Evolutionary conservation across 352 stramenopile species (phyloP).

Genomic region (Phytophthora syringae): DNA sequence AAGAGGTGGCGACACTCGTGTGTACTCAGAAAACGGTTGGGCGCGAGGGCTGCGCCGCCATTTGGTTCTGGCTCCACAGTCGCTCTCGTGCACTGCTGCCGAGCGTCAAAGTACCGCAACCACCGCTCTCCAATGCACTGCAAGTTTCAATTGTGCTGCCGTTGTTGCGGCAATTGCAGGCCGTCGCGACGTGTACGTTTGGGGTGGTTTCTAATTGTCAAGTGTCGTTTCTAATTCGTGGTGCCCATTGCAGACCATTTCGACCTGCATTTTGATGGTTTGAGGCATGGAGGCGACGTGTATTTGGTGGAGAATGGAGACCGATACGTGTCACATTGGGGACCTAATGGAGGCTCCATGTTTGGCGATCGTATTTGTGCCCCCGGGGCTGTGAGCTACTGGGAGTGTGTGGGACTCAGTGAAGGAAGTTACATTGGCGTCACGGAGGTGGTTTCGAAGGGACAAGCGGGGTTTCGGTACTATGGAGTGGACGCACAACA

Average conservation of each 20-base stretch:
- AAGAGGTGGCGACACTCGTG: conserved; percentile 41
- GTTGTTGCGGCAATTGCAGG: conserved; percentile 58
- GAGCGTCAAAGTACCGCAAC: conserved; percentile 31
- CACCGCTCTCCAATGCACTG: conserved; percentile 32
- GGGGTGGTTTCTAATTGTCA: not conserved
- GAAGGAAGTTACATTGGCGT: conserved; percentile 69
- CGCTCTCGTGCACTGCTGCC: conserved; percentile 35
- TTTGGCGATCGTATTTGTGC: conserved; percentile 56
- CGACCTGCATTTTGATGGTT: conserved; percentile 53
- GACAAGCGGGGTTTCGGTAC: conserved; percentile 43
- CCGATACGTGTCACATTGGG: conserved; percentile 51
- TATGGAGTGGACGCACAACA: conserved; percentile 52
- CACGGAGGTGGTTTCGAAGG: conserved; percentile 40
- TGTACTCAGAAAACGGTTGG: conserved; percentile 35
- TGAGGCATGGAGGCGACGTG: conserved; percentile 50
- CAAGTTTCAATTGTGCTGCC: conserved; percentile 46
- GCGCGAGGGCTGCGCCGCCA: conserved; percentile 29
- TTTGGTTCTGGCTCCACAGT: conserved; percentile 55
- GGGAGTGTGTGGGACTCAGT: conserved; percentile 68
- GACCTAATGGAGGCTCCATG: conserved; percentile 49
- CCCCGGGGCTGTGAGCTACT: conserved; percentile 61
- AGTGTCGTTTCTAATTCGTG: conserved; percentile 6
- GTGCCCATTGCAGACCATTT: conserved; percentile 46
- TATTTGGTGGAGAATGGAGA: conserved; percentile 48
- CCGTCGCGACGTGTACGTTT: conserved; percentile 56